phyloP scores from a whole-genome alignment of 306 rosid genomes.

The Medicago ruthenica region DNA sequence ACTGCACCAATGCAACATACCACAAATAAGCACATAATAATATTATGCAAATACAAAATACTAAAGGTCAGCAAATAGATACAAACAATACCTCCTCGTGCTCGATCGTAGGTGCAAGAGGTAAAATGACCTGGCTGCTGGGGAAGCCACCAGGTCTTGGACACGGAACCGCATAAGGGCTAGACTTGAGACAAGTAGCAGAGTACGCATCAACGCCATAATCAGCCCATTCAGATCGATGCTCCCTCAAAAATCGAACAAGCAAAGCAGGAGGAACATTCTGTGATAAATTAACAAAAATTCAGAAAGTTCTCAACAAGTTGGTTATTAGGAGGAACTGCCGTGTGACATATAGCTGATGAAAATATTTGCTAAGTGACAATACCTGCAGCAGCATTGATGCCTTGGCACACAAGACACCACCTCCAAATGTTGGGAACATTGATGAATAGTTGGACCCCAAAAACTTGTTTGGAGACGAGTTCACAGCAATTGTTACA shows the following conservation, averaged over 20 bases:
- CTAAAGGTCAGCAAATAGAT: background rate
- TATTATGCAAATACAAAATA: background rate
- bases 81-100: constrained; percentile 75
- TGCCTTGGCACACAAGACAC: constrained; percentile 95
- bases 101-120: constrained; percentile 91
- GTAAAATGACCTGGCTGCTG: constrained; percentile 85
- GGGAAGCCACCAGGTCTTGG: constrained; percentile 91
- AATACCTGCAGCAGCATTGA: constrained; percentile 94
- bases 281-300: constrained; percentile 45
- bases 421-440: constrained; percentile 83
- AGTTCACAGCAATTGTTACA: constrained; percentile 82
- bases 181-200: constrained; percentile 82
- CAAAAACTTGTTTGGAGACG: constrained; percentile 69
- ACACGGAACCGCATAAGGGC: constrained; percentile 87
- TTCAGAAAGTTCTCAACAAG: background rate
- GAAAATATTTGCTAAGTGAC: background rate
- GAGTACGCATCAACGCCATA: constrained; percentile 96
- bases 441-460: constrained; percentile 72
- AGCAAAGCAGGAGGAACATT: constrained; percentile 97
- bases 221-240: constrained; percentile 98
- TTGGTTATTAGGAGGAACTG: background rate
- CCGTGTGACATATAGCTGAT: background rate
- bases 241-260: constrained; percentile 96
- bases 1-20: constrained; percentile 52
- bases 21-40: background rate